Conservation (phyloP, 257 asterid genomes). For the Rehmannia glutinosa region DNA sequence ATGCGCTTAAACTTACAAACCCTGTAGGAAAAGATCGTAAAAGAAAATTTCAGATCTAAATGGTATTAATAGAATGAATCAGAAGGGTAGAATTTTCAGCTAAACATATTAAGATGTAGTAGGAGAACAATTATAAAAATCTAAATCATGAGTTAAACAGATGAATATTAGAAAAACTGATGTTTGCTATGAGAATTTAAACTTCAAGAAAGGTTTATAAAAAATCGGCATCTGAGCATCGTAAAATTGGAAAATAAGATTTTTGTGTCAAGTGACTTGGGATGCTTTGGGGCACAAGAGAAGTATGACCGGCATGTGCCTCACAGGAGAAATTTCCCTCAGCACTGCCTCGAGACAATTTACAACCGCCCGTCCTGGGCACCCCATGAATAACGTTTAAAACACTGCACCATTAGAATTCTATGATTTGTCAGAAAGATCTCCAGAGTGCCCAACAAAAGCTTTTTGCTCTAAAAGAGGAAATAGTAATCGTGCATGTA, state of each 20-base stretch:
- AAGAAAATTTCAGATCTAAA: not conserved
- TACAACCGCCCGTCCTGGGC: not conserved
- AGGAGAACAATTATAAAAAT: not conserved
- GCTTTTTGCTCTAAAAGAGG: conserved; percentile 7
- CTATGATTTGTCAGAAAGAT: not conserved
- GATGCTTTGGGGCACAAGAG: not conserved
- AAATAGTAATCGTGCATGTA: not conserved
- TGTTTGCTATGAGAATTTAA: not conserved
- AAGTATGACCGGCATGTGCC: not conserved
- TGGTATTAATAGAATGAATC: not conserved
- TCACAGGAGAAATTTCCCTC: not conserved
- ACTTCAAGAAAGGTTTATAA: not conserved
- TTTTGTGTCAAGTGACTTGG: not conserved
- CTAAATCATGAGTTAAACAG: not conserved
- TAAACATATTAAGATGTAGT: not conserved
- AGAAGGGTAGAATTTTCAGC: not conserved
- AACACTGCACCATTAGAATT: not conserved
- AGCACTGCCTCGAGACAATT: not conserved
- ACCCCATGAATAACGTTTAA: not conserved
- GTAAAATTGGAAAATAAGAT: not conserved
- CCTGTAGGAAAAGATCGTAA: not conserved
- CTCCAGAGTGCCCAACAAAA: not conserved
- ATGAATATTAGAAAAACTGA: not conserved
- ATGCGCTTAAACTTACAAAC: not conserved
- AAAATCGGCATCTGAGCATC: not conserved